Evolutionary conservation across 2,329 filamentous ascomycete species (phyloP), one percentile per base, ranked within the genome.

Genomic region (Lachnellula arida): DNA sequence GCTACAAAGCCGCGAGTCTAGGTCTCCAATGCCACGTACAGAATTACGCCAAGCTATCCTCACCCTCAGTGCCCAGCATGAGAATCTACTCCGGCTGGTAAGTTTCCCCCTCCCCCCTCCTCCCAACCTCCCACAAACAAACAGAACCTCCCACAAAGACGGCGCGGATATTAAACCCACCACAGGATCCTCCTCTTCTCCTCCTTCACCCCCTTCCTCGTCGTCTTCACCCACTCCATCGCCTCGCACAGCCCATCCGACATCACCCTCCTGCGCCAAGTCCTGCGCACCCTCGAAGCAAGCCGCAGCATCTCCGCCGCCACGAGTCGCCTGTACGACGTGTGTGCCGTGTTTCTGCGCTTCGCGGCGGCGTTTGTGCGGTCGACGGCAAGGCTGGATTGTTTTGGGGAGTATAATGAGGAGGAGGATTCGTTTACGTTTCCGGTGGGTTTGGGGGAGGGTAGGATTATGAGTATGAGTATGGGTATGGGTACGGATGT

Each of bases 141-240:
- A 11, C 11, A 22, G n/a, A 2, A 43, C 14, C n/a, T 23, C 9
- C 39, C 17, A 47, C 23, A 12, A 49, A 11, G 14, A 17, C 40
- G 7, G 19, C 19, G 19, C 2, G 1, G 39, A 39, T 35, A 23
- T 40, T 14, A 44, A 17, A 19, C 17, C 22, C 5, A 8, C 37
- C 25, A 3, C 28, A 61, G 59, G 59, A 40, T 61, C 2, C 28
- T 59, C 9, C 56, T 59, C 4, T 59, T 53, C 23, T 55, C 55
- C 37, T 59, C 57, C n/a, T 61, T 59, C 46, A 28, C 59, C 6
- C 59, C 56, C 19, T 61, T 59, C 23, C 56, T 61, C 11, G 57
- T 61, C 17, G 57, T 61, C 17, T 61, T 61, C 39, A 61, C 57
- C 14, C 59, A 61, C 46, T 53, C 53, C 25, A 55, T 61, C 12